Percentiles rank a stretch among this genome's conserved stretches.
These are phyloP conservation scores for Dendrostoma leiphaemia DNA, from an alignment of 2,329 filamentous ascomycete species.

Conservation along the genomic window DNA sequence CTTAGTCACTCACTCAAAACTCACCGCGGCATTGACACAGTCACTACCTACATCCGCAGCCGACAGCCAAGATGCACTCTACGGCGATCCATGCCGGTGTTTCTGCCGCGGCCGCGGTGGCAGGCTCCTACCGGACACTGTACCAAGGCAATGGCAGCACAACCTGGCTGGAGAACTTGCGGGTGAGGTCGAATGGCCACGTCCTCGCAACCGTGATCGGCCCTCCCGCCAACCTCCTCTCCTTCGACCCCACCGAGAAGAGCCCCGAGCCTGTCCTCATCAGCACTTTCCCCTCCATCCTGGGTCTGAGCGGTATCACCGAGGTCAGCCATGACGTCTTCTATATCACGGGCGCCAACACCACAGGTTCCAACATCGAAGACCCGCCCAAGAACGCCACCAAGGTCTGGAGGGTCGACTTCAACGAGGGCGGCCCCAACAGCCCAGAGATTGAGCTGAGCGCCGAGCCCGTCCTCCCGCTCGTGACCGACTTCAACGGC, in stretches of 20 bases:
- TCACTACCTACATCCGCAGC: no score
- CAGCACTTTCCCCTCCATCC: background rate
- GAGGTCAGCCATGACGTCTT: conserved; percentile 2
- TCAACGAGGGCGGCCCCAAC: background rate
- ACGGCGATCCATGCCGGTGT: background rate
- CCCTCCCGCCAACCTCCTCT: conserved; percentile 2
- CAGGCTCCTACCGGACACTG: background rate
- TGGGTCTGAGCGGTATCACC: conserved; percentile 3
- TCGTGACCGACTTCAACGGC: conserved; percentile 3
- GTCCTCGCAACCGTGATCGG: conserved; percentile 1
- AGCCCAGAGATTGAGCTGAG: background rate
- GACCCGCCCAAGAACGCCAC: background rate
- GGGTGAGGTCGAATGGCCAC: background rate
- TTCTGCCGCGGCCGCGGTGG: background rate
- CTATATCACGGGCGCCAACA: conserved; percentile 5
- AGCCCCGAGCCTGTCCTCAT: background rate
- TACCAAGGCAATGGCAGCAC: conserved; percentile 2
- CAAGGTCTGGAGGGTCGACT: conserved; percentile 4
- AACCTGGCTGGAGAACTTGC: conserved; percentile 4
- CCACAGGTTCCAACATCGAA: background rate
- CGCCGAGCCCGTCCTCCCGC: background rate
- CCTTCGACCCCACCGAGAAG: background rate
- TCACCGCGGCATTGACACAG: no score
- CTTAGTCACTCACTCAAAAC: no score
- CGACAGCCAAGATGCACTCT: background rate